Percentiles rank a stretch among this genome's conserved stretches.
Conservation (phyloP, 805 yeast species). For the Kuraishia capsulata region DNA sequence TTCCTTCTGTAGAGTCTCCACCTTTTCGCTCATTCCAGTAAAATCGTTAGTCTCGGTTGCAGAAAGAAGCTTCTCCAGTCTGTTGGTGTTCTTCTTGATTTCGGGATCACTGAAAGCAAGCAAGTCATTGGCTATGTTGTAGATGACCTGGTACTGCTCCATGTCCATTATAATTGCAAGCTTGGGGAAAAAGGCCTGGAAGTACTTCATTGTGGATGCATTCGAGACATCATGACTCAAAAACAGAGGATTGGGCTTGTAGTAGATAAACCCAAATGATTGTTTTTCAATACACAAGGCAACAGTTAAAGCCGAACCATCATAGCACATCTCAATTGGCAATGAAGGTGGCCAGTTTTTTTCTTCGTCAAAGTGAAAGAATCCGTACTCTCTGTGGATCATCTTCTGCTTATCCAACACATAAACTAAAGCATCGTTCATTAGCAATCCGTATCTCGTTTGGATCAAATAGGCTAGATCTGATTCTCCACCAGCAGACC, state of each 20-base stretch:
- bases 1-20: slow-evolving; percentile 40
- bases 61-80: slow-evolving; percentile 56
- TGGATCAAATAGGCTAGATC: slow-evolving; percentile 32
- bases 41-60: slow-evolving; percentile 65
- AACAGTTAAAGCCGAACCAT: slow-evolving; percentile 26
- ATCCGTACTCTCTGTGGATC: slow-evolving; percentile 4
- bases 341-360: slow-evolving; percentile 87
- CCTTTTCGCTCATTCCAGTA: slow-evolving; percentile 33
- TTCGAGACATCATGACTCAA: slow-evolving; percentile 24
- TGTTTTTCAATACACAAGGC: slow-evolving; percentile 56
- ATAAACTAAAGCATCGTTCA: slow-evolving; percentile 63
- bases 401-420: slow-evolving; percentile 45
- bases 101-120: slow-evolving; percentile 69
- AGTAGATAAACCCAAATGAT: slow-evolving; percentile 51
- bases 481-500: slow-evolving; percentile 17
- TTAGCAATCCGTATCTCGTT: slow-evolving; percentile 55
- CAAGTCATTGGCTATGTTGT: slow-evolving; percentile 51
- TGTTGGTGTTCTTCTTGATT: slow-evolving; percentile 44
- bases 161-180: slow-evolving; percentile 64
- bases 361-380: slow-evolving; percentile 54
- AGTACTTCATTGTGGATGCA: slow-evolving; percentile 29
- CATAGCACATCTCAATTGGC: slow-evolving; percentile 61
- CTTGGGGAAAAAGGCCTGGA: slow-evolving; percentile 49
- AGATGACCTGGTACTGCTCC: slow-evolving; percentile 59
- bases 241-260: slow-evolving; percentile 36